These are phyloP conservation scores for Pelargonium cotyledonis DNA, from an alignment of 441 rosid genomes.

Conservation along the genomic window DNA sequence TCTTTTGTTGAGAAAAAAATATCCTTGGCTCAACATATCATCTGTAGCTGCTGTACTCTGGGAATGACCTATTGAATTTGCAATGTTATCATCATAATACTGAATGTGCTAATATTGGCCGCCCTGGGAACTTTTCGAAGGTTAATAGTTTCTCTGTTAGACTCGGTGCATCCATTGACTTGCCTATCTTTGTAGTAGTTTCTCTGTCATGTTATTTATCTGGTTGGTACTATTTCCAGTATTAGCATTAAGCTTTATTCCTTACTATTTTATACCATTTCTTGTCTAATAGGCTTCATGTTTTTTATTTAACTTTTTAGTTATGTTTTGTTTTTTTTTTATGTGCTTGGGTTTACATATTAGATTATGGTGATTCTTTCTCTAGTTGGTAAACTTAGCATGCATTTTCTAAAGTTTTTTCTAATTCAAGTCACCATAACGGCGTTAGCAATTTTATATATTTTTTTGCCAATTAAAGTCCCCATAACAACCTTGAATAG, in stretches of 20 bases:
- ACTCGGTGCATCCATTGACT: neutral
- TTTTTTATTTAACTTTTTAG: neutral
- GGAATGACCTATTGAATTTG: neutral
- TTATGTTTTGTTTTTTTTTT: neutral
- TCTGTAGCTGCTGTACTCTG: neutral
- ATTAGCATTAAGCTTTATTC: too few relatives aligned
- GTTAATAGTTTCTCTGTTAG: conserved; percentile 4
- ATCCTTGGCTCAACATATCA: neutral
- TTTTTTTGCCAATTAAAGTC: neutral
- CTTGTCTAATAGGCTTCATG: too few relatives aligned
- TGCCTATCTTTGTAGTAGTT: neutral
- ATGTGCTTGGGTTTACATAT: neutral
- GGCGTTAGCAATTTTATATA: neutral
- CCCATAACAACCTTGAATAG: neutral
- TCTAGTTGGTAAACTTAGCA: neutral
- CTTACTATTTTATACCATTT: too few relatives aligned
- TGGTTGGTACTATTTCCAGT: too few relatives aligned
- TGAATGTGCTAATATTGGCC: conserved; percentile 7
- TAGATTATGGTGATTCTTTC: neutral
- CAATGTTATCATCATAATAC: neutral
- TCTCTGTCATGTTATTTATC: too few relatives aligned
- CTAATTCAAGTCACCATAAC: too few relatives aligned
- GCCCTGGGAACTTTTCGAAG: conserved; percentile 9
- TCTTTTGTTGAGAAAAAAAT: neutral
- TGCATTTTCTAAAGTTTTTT: too few relatives aligned